Conservation (phyloP, 345 rosid genomes). For the Boechera stricta region DNA sequence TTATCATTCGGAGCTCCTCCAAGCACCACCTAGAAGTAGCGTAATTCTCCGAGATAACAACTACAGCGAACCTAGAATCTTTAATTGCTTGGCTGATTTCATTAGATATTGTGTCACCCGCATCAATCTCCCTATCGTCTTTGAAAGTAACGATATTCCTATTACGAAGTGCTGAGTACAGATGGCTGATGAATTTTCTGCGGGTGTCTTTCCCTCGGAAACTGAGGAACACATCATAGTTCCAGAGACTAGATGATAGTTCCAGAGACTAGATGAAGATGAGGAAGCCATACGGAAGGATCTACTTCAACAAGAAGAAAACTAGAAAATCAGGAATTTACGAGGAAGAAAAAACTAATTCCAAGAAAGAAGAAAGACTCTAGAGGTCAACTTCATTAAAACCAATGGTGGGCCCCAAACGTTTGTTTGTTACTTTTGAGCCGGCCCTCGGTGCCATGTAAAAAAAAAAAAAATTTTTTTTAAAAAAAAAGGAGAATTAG, state of each 20-base stretch:
- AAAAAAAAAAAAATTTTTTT: too few relatives aligned
- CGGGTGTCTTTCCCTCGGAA: slow-evolving; percentile 40
- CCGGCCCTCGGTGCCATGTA: too few relatives aligned
- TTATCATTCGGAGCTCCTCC: slow-evolving; percentile 22
- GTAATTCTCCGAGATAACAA: slow-evolving; percentile 25
- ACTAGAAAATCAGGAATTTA: too few relatives aligned
- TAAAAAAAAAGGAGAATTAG: too few relatives aligned
- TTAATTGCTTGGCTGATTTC: not conserved
- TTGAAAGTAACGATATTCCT: slow-evolving; percentile 9
- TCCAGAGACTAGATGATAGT: not conserved
- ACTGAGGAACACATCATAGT: slow-evolving; percentile 36
- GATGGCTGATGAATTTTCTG: slow-evolving; percentile 1
- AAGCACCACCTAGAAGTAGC: slow-evolving; percentile 38
- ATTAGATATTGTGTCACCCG: not conserved
- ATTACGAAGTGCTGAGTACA: slow-evolving; percentile 1
- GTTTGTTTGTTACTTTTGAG: too few relatives aligned
- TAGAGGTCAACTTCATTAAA: too few relatives aligned
- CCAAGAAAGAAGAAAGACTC: too few relatives aligned
- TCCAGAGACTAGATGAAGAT: not conserved
- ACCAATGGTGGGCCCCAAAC: too few relatives aligned
- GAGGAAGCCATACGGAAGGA: not conserved
- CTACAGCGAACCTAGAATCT: slow-evolving; percentile 7
- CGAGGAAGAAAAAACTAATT: too few relatives aligned
- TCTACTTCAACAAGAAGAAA: too few relatives aligned
- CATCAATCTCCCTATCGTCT: slow-evolving; percentile 14